Base-by-base conservation (phyloP, 495 filamentous ascomycete genomes). In the Hypoxylon rickii region DNA sequence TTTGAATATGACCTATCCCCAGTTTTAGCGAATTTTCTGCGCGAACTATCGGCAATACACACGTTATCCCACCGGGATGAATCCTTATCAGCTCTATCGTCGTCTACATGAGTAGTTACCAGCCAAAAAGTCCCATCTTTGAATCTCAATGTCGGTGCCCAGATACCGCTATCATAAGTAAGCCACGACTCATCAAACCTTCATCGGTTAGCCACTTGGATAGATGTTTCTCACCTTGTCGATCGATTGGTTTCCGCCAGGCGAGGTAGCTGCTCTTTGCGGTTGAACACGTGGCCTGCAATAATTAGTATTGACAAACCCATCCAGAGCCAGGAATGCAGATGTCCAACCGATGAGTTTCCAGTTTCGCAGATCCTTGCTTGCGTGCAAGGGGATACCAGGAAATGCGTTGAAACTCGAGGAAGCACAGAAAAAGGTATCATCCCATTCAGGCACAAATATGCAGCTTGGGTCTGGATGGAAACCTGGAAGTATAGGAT, bases 401-500 rank as follows among this genome's bases (percentile, higher is more conserved):
- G 81, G 81, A 44, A 82, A 82, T 3, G 73, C 71, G 36, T 77
- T 77, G 68, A 84, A 83, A 61, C 71, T 77, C 8, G 78, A 82
- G 2, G 72, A 74, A 4, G 76, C 78, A 46, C 77, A 81, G 64
- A 78, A 83, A 65, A 78, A 79, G 8, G 77, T 82, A 17, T 76
- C 55, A 39, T 79, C 68, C 51, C 70, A 72, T 20, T 81, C 73
- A 0, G 67, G 56, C 3, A 82, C 76, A 44, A 72, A 78, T 21
- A 81, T 79, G 53, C 79, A 82, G 51, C 72, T 77, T 0, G 82
- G 82, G 57, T 83, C 81, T 0, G 81, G 78, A 55, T 80, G 75
- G 58, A 80, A 83, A 16, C 80, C 80, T 0, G 79, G 79, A 7
- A 82, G 54, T 45, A 82, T 79, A 10, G 80, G 80, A 58, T 83